Evolutionary conservation across 129 eudicot genomes (phyloP).

Genomic region (Kitagawia praeruptora): DNA sequence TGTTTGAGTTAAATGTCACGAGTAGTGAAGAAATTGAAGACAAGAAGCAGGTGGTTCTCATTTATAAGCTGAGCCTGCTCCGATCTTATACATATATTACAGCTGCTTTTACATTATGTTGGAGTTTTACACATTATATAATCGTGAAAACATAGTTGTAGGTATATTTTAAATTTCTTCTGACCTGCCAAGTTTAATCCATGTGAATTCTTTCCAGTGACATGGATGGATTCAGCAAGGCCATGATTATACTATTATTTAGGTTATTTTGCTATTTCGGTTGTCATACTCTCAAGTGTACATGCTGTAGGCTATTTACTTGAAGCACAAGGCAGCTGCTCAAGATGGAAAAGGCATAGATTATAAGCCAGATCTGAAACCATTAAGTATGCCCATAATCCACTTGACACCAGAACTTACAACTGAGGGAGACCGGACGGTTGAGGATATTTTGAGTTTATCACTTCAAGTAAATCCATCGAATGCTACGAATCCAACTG

Average conservation of each 20-base stretch:
- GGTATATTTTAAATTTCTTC: neutral
- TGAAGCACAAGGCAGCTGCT: neutral
- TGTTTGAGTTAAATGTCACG: conserved; percentile 77
- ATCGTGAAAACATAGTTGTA: neutral
- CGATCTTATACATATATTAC: neutral
- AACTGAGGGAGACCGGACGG: neutral
- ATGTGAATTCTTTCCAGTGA: neutral
- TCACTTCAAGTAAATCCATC: neutral
- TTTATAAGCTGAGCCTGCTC: neutral
- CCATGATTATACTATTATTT: neutral
- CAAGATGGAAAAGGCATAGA: neutral
- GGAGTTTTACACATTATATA: neutral
- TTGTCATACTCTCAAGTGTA: neutral
- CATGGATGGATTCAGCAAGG: neutral
- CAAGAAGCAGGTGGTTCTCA: conserved; percentile 65
- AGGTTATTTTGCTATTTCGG: neutral
- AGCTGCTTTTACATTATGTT: neutral
- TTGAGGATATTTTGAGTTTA: neutral
- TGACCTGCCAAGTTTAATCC: neutral
- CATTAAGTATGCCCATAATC: neutral
- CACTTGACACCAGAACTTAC: neutral
- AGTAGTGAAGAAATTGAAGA: conserved; percentile 47
- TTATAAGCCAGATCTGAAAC: neutral
- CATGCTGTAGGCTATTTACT: neutral
- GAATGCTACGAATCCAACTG: neutral